phyloP scores from a whole-genome alignment of 441 rosid species.

The Manihot esculenta region DNA sequence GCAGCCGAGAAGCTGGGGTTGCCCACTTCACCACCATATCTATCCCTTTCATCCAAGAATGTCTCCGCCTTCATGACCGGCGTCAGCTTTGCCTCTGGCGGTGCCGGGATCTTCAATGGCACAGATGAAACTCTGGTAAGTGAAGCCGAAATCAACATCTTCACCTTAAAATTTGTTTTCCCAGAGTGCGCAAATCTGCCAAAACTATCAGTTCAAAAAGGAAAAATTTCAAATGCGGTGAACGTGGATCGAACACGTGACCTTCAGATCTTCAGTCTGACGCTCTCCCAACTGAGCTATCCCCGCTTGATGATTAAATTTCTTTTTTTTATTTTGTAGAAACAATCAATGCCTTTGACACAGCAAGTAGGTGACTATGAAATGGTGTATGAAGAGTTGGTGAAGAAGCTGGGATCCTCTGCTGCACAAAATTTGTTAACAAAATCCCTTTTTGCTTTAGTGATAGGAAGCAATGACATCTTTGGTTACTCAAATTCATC shows the following conservation, averaged over 20 bases:
- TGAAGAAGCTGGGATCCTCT: constrained; percentile 25
- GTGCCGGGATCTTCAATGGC: constrained; percentile 48
- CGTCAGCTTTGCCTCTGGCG: constrained; percentile 53
- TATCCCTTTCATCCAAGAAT: constrained; percentile 20
- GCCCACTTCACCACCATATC: constrained; percentile 45
- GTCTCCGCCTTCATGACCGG: constrained; percentile 35
- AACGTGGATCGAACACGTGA: constrained; percentile 86
- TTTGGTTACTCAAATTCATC: constrained; percentile 31
- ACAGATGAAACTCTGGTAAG: constrained; percentile 24
- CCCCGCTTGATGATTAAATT: constrained; percentile 35
- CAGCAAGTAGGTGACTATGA: constrained; percentile 33
- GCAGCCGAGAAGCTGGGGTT: constrained; percentile 50
- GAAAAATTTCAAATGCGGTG: too few species aligned
- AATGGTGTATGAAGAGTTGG: constrained; percentile 18
- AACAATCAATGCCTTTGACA: constrained; percentile 32
- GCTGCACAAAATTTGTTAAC: constrained; percentile 28
- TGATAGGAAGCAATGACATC: constrained; percentile 44
- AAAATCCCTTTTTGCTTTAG: constrained; percentile 35
- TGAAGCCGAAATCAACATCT: too few species aligned
- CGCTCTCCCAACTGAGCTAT: constrained; percentile 97
- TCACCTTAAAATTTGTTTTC: too few species aligned
- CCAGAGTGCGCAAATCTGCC: too few species aligned
- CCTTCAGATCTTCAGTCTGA: constrained; percentile 89
- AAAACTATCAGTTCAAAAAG: too few species aligned
- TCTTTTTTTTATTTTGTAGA: constrained; percentile 11